These are phyloP conservation scores for Phialophora macrospora DNA, from an alignment of 2,329 filamentous ascomycete genomes.

Conservation along the genomic window DNA sequence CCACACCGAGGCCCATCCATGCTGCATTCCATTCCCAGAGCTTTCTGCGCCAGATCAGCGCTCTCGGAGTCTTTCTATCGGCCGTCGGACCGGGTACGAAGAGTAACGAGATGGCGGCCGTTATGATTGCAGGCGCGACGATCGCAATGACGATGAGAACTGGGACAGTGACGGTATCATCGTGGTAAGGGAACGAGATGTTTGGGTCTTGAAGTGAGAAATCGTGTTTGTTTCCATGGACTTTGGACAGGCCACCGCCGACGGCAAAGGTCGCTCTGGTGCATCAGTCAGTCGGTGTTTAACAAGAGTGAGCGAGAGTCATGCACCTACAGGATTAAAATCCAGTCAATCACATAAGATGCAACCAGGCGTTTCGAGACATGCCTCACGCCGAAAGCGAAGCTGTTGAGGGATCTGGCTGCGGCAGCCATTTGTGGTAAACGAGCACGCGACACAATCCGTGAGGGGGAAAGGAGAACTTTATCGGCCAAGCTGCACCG, in stretches of 20 bases:
- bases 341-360: slow-evolving; percentile 77
- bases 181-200: slow-evolving; percentile 77
- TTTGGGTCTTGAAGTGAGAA: slow-evolving; percentile 75
- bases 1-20: slow-evolving; percentile 78
- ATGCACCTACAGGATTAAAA: slow-evolving; percentile 60
- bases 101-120: slow-evolving; percentile 69
- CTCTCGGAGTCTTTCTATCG: slow-evolving; percentile 64
- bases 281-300: neutral
- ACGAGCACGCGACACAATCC: slow-evolving; percentile 34
- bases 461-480: neutral
- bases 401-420: slow-evolving; percentile 26
- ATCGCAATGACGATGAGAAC: slow-evolving; percentile 69
- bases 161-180: slow-evolving; percentile 72
- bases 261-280: slow-evolving; percentile 62
- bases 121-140: slow-evolving; percentile 68
- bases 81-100: slow-evolving; percentile 75
- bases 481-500: neutral
- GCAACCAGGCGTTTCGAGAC: slow-evolving; percentile 60
- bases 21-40: slow-evolving; percentile 89
- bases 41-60: slow-evolving; percentile 76
- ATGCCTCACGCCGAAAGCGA: slow-evolving; percentile 32
- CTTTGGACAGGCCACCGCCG: slow-evolving; percentile 63
- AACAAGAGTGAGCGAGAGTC: neutral
- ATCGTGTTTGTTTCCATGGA: slow-evolving; percentile 54
- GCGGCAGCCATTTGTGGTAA: slow-evolving; percentile 33